Percentiles rank a stretch among this genome's conserved stretches.
phyloP scores from a whole-genome alignment of 2,329 filamentous ascomycete genomes.

The Mollisia scopiformis region DNA sequence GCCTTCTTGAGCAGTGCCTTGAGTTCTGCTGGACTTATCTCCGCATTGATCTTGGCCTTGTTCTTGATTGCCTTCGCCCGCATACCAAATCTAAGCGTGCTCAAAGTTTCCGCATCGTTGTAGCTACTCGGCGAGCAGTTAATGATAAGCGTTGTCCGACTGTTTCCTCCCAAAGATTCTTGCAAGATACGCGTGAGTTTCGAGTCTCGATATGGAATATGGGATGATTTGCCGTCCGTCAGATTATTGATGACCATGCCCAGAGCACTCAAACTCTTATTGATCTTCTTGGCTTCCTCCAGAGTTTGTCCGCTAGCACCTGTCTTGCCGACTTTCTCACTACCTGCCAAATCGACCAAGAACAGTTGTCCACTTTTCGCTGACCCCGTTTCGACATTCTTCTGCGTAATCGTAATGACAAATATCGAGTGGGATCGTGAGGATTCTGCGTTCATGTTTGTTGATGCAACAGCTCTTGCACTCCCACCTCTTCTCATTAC shows the following conservation, averaged over 20 bases:
- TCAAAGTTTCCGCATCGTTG: constrained; percentile 93
- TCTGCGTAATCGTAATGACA: constrained; percentile 94
- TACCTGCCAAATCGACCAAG: constrained; percentile 96
- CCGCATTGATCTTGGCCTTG: constrained; percentile 99
- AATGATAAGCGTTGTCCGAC: constrained; percentile 96
- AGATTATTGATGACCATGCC: constrained; percentile 99
- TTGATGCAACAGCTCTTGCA: constrained; percentile 88
- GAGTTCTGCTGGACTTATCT: constrained; percentile 93
- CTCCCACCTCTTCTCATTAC: constrained; percentile 93
- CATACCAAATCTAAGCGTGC: constrained; percentile 92
- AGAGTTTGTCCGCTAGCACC: constrained; percentile 96
- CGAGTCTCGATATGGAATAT: constrained; percentile 96
- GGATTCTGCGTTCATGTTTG: constrained; percentile 99
- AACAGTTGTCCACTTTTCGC: constrained; percentile 96
- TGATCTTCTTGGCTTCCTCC: constrained; percentile 99
- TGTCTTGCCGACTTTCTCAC: constrained; percentile 98
- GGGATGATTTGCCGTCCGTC: constrained; percentile 95
- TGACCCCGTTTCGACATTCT: constrained; percentile 95
- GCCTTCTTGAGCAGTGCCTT: constrained; percentile 92
- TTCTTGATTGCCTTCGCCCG: constrained; percentile 99
- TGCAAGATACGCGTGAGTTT: constrained; percentile 97
- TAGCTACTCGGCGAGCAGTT: constrained; percentile 99
- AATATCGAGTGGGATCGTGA: constrained; percentile 98
- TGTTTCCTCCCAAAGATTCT: constrained; percentile 97
- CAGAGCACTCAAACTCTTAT: constrained; percentile 97